Conservation (phyloP, 2,329 filamentous ascomycete genomes). For the Chalaropsis ovoidea region DNA sequence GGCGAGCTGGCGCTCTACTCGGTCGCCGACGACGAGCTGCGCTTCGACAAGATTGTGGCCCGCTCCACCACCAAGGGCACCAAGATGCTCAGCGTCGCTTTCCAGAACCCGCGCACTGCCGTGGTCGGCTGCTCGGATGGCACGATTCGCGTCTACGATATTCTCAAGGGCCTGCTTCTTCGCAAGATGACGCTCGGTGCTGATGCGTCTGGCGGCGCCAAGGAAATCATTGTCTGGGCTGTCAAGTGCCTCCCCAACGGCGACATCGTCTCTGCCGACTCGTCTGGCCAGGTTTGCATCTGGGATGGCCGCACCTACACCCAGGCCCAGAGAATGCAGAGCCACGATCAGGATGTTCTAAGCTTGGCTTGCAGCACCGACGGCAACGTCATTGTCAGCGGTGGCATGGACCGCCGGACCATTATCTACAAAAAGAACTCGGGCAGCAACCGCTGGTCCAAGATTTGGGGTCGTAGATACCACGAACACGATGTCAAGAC, state of each 20-base stretch:
- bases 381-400: slow-evolving; percentile 73
- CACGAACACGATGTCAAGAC: slow-evolving; percentile 93
- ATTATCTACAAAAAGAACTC: slow-evolving; percentile 64
- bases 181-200: slow-evolving; percentile 78
- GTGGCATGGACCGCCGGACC: slow-evolving; percentile 82
- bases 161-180: slow-evolving; percentile 63
- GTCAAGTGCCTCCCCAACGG: slow-evolving; percentile 80
- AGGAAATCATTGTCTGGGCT: slow-evolving; percentile 85
- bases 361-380: slow-evolving; percentile 75
- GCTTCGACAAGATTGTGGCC: slow-evolving; percentile 65
- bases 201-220: slow-evolving; percentile 58
- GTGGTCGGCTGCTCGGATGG: slow-evolving; percentile 94
- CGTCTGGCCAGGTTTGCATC: slow-evolving; percentile 82
- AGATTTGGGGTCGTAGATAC: slow-evolving; percentile 74
- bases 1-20: slow-evolving; percentile 81
- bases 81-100: slow-evolving; percentile 81
- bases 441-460: slow-evolving; percentile 62
- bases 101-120: slow-evolving; percentile 71
- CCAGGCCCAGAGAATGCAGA: slow-evolving; percentile 71
- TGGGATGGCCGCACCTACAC: slow-evolving; percentile 93
- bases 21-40: slow-evolving; percentile 72
- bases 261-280: slow-evolving; percentile 89
- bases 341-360: slow-evolving; percentile 81
- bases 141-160: slow-evolving; percentile 84
- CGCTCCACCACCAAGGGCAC: slow-evolving; percentile 73